Evolutionary conservation across 2,329 filamentous ascomycete species (phyloP).

Genomic region (Ramularia endophylla): DNA sequence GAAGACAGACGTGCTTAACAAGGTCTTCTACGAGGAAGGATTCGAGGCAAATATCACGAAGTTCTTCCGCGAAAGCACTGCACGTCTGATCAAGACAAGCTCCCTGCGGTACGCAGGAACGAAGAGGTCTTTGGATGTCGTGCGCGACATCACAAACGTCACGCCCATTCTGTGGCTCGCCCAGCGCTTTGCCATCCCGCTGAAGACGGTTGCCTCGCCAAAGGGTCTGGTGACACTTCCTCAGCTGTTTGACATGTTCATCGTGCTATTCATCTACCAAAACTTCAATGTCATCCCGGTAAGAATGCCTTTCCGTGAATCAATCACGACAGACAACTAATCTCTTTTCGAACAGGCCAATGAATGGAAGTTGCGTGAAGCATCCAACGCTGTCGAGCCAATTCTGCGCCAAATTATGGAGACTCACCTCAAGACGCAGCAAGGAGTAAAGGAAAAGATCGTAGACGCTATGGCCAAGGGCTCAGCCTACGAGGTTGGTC

Average conservation of each 20-base stretch:
- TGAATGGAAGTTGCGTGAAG: conserved; percentile 46
- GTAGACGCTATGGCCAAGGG: conserved; percentile 46
- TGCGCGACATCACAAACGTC: conserved; percentile 64
- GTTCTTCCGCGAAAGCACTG: conserved; percentile 42
- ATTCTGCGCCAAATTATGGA: conserved; percentile 38
- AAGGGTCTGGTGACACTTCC: conserved; percentile 48
- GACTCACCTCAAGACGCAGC: conserved; percentile 42
- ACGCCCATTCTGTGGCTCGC: conserved; percentile 59
- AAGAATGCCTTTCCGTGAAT: neutral
- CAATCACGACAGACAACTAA: too few species aligned
- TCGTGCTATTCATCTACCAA: conserved; percentile 46
- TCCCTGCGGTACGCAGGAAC: conserved; percentile 43
- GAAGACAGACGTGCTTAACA: conserved; percentile 37
- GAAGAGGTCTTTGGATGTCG: conserved; percentile 45
- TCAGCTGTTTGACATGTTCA: conserved; percentile 42
- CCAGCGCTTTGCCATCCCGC: conserved; percentile 58
- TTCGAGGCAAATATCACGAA: conserved; percentile 40
- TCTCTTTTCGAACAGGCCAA: conserved; percentile 18
- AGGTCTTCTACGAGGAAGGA: conserved; percentile 41
- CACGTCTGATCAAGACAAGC: conserved; percentile 41
- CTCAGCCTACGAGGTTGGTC: conserved; percentile 44
- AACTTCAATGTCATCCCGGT: conserved; percentile 48
- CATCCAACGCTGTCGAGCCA: conserved; percentile 35
- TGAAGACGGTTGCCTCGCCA: conserved; percentile 57
- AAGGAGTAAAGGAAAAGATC: conserved; percentile 37